Conservation (phyloP, 768 basidiomycete species). For the Lactarius akahatsu region DNA sequence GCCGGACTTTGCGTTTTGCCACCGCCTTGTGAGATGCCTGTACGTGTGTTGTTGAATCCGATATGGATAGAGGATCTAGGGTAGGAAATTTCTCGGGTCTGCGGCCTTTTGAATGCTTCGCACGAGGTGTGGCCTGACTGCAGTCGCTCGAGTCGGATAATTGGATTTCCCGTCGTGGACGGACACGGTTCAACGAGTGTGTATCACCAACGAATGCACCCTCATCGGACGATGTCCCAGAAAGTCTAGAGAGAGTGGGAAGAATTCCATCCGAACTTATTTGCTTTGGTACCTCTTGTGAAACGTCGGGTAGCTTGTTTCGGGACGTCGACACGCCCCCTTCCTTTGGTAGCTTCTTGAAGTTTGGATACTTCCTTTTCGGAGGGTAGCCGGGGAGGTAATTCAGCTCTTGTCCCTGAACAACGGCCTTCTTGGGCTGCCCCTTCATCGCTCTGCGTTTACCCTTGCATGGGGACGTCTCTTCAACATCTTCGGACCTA, state of each 20-base stretch:
- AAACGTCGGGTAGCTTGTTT: not conserved
- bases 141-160: constrained; percentile 8
- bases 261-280: constrained; percentile 6
- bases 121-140: constrained; percentile 22
- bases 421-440: not conserved
- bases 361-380: constrained; percentile 22
- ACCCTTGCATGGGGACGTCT: constrained; percentile 4
- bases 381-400: constrained; percentile 6
- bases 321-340: constrained; percentile 14
- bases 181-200: not conserved
- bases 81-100: constrained; percentile 12
- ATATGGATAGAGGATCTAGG: constrained; percentile 17
- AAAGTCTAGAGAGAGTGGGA: constrained; percentile 7
- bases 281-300: not conserved
- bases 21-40: not conserved
- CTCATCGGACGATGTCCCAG: constrained; percentile 12
- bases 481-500: constrained; percentile 19
- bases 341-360: constrained; percentile 24
- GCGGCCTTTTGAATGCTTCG: constrained; percentile 2
- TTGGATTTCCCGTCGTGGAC: constrained; percentile 2
- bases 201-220: not conserved
- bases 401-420: not conserved
- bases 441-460: constrained; percentile 10
- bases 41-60: not conserved
- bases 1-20: constrained; percentile 1